These are phyloP conservation scores for Chloroidium sp. DNA, from an alignment of 163 green algal species.

Conservation along the genomic window DNA sequence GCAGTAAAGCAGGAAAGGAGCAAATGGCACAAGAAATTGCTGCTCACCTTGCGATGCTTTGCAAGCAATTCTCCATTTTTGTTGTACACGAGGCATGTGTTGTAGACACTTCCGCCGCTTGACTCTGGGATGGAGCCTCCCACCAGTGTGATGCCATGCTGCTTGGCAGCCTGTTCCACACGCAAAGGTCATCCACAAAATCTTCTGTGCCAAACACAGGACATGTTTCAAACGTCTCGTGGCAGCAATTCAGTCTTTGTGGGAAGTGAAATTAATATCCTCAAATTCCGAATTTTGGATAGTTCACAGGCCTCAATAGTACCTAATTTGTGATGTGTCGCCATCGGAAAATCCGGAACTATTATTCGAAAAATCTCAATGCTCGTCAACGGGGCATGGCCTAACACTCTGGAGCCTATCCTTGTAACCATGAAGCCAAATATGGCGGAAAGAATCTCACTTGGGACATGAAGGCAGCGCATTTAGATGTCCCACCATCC, in stretches of 20 bases:
- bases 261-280: too few species aligned
- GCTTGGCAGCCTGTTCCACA: constrained; percentile 16
- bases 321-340: too few species aligned
- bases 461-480: constrained; percentile 41
- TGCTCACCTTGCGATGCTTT: constrained; percentile 73
- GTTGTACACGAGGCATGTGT: constrained; percentile 91
- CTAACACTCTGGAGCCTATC: too few species aligned
- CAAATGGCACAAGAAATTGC: not conserved
- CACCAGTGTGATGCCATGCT: constrained; percentile 61
- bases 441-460: not conserved
- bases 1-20: too few species aligned
- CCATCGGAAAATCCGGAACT: too few species aligned
- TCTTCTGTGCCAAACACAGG: constrained; percentile 1
- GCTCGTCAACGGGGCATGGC: too few species aligned
- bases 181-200: too few species aligned
- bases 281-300: too few species aligned
- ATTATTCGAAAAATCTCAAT: too few species aligned
- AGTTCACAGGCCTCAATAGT: too few species aligned
- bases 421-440: too few species aligned
- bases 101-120: constrained; percentile 62
- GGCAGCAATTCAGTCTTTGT: constrained; percentile 6
- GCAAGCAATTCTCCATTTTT: constrained; percentile 66
- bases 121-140: constrained; percentile 86
- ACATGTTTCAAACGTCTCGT: constrained; percentile 11
- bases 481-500: constrained; percentile 47